These are phyloP conservation scores for Flaveria linearis DNA, from an alignment of 129 eudicot species.

Conservation along the genomic window DNA sequence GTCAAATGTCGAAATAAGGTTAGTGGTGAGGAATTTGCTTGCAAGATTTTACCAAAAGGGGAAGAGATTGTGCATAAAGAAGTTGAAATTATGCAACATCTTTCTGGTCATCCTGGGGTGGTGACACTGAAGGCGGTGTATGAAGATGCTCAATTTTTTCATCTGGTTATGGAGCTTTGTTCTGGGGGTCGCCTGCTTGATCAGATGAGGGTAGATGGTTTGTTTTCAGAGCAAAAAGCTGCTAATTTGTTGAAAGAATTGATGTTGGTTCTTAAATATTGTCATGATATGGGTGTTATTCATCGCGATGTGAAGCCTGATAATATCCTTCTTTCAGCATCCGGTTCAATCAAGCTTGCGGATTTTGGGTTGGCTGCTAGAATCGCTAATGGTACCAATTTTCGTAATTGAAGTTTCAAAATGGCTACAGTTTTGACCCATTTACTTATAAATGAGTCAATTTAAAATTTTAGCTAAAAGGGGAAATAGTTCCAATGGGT, in stretches of 20 bases:
- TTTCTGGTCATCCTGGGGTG: slow-evolving; percentile 61
- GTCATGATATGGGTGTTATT: slow-evolving; percentile 70
- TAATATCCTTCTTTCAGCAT: slow-evolving; percentile 48
- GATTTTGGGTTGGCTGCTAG: slow-evolving; percentile 70
- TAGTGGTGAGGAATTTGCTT: slow-evolving; percentile 45
- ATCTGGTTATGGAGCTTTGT: slow-evolving; percentile 61
- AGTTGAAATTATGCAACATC: slow-evolving; percentile 67
- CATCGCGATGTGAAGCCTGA: slow-evolving; percentile 64
- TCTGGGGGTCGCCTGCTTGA: slow-evolving; percentile 56
- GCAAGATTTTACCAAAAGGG: slow-evolving; percentile 53
- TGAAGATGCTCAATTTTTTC: slow-evolving; percentile 48
- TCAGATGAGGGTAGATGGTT: slow-evolving; percentile 47
- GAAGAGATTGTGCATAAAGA: slow-evolving; percentile 59
- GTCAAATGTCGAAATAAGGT: slow-evolving; percentile 42
- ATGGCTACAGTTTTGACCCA: background rate
- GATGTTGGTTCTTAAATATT: slow-evolving; percentile 60
- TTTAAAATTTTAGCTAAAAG: background rate
- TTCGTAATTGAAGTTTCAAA: background rate
- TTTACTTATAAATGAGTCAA: background rate
- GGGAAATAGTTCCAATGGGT: background rate
- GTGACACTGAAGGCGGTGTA: slow-evolving; percentile 53
- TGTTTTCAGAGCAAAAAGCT: slow-evolving; percentile 51
- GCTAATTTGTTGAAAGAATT: slow-evolving; percentile 50
- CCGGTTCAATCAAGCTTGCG: slow-evolving; percentile 59
- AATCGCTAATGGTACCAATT: slow-evolving; percentile 44